Percentiles rank a stretch among this genome's conserved stretches.
These are phyloP conservation scores for Sugiyamaella neomexicana DNA, from an alignment of 1,139 yeast species.

Conservation along the genomic window DNA sequence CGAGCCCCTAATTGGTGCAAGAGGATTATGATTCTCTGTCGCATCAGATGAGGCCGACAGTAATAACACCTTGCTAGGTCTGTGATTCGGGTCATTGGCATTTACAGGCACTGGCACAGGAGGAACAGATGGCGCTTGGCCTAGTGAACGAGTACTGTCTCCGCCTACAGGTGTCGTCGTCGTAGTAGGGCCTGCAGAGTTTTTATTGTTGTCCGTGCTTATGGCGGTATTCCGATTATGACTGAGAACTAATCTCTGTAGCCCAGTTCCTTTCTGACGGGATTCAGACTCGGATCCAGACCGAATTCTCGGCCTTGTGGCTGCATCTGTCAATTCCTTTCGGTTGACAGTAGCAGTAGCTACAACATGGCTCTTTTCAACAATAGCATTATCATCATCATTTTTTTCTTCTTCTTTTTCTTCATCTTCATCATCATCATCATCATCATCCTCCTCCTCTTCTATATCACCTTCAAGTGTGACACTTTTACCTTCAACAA, in stretches of 20 bases:
- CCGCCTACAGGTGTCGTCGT: too few species aligned
- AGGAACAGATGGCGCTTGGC: not conserved
- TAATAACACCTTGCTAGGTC: constrained; percentile 5
- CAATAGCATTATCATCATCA: constrained; percentile 4
- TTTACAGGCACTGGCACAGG: constrained; percentile 1
- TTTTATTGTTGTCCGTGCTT: not conserved
- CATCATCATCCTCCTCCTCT: not conserved
- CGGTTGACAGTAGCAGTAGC: too few species aligned
- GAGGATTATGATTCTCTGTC: not conserved
- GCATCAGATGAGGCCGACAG: not conserved
- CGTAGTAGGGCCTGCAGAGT: too few species aligned
- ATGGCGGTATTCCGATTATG: not conserved
- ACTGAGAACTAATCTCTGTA: not conserved
- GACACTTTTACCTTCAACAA: constrained; percentile 5
- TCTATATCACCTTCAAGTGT: not conserved
- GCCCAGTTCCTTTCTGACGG: not conserved
- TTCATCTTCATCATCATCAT: not conserved
- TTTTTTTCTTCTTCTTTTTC: constrained; percentile 3
- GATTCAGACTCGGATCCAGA: not conserved
- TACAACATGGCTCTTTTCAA: not conserved
- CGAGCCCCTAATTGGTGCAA: constrained; percentile 4
- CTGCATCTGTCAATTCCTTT: too few species aligned
- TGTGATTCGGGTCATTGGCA: not conserved
- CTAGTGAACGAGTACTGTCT: too few species aligned
- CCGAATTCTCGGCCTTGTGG: not conserved